These are phyloP conservation scores for Aspergillus novofumigatus DNA, from an alignment of 2,329 filamentous ascomycete species.

Conservation along the genomic window DNA sequence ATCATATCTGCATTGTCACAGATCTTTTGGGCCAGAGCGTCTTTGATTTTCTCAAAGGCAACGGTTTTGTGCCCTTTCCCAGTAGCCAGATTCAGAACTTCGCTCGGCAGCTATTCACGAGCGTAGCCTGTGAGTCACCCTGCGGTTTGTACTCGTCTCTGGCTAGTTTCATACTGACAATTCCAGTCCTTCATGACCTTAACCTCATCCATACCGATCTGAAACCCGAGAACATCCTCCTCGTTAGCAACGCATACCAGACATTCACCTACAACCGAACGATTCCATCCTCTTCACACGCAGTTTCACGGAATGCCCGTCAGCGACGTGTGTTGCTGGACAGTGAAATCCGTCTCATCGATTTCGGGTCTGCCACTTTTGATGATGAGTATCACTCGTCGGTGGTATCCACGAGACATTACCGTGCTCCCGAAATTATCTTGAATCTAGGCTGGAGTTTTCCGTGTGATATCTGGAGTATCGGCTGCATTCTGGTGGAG, in stretches of 20 bases:
- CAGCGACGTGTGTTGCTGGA: slow-evolving; percentile 61
- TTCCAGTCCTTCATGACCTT: slow-evolving; percentile 82
- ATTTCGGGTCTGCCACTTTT: slow-evolving; percentile 65
- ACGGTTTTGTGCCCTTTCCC: slow-evolving; percentile 92
- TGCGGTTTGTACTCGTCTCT: background rate
- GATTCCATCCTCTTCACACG: slow-evolving; percentile 61
- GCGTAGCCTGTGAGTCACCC: slow-evolving; percentile 83
- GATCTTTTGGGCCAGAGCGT: slow-evolving; percentile 86
- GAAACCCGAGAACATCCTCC: slow-evolving; percentile 65
- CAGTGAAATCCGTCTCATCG: slow-evolving; percentile 63
- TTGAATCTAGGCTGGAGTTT: slow-evolving; percentile 65
- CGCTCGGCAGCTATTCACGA: slow-evolving; percentile 93
- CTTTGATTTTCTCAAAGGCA: slow-evolving; percentile 96
- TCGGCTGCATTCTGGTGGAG: slow-evolving; percentile 64
- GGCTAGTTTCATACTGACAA: slow-evolving; percentile 22
- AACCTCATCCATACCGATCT: slow-evolving; percentile 90
- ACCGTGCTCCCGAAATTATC: slow-evolving; percentile 64
- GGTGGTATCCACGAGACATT: slow-evolving; percentile 63
- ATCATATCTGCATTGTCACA: slow-evolving; percentile 86
- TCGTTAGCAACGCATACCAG: slow-evolving; percentile 62
- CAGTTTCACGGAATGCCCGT: slow-evolving; percentile 54
- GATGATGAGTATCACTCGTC: slow-evolving; percentile 66
- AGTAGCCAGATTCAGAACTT: slow-evolving; percentile 98
- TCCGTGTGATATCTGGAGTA: slow-evolving; percentile 66
- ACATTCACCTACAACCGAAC: slow-evolving; percentile 67